These are phyloP conservation scores for Geotrichum reessii DNA, from an alignment of 1,139 yeast species.

Conservation along the genomic window DNA sequence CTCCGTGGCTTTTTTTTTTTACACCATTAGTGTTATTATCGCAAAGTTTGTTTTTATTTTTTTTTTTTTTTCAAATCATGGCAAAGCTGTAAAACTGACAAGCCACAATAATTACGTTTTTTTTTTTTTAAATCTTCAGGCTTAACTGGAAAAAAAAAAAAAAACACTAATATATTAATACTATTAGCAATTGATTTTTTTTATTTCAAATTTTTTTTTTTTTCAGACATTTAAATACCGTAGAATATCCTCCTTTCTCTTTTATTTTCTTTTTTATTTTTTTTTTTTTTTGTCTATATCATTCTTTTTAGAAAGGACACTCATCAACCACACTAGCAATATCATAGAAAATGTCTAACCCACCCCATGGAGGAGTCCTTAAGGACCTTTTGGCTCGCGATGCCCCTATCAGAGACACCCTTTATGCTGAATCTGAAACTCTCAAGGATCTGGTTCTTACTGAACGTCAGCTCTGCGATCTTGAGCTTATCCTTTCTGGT, in stretches of 20 bases:
- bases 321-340: neutral
- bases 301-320: neutral
- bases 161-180: neutral
- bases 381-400: constrained; percentile 85
- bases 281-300: neutral
- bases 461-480: constrained; percentile 87
- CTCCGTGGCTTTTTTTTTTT: no score
- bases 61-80: neutral
- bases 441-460: constrained; percentile 57
- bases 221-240: neutral
- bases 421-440: constrained; percentile 53
- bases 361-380: constrained; percentile 87
- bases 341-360: constrained; percentile 49
- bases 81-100: neutral
- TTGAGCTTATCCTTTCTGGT: constrained; percentile 86
- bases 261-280: neutral
- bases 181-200: neutral
- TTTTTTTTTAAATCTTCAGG: neutral
- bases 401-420: constrained; percentile 49
- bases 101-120: neutral
- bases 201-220: neutral
- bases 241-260: neutral
- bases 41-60: no score
- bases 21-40: no score
- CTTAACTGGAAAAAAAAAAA: neutral